Base-by-base conservation (phyloP, 768 basidiomycete genomes). In the Amanita inopinata region DNA sequence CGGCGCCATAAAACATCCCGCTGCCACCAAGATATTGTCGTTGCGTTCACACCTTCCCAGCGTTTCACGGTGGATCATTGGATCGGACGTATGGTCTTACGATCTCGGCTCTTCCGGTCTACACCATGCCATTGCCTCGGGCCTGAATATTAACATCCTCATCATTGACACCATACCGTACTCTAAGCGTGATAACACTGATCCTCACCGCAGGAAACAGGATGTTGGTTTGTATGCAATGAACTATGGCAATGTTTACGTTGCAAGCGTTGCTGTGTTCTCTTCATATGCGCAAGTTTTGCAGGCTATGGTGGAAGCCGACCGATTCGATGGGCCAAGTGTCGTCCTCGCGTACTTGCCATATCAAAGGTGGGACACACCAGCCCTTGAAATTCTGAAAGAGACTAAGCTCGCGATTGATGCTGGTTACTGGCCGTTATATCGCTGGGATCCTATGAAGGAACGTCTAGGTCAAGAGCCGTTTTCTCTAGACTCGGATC, bases 171-270 rank as follows among this genome's bases (percentile, higher is more conserved):
- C 85, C 5, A 63, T 83, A 2, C 89, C 96, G 0, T 99, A 96
- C 63, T 80, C 90, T 2, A 62, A 78, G 25, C 81, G 90, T 41
- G 78, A 81, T 55, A 61, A 70, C 18, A 69, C 64, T 4, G 85
- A 84, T 51, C 80, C 77, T 7, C 70, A 74, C 48, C 78, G 88
- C 46, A 73, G 91, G 44, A 97, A 97, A 65, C 93, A 91, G 55
- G 96, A 99, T 60, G 85, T 93, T 38, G 96, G 94, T 2, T 69
- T 99, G 38, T 99, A 99, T 55, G 96, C 94, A 18, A 92, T 98
- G 85, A 98, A 96, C 65, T 85, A 96, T 59, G 94, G 94, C 8
- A 85, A 92, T 56, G 90, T 92, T 46, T 99, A 87, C 58, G 96
- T 96, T 43, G 92, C 93, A 6, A 91, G 88, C 54, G 75, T 94